Evolutionary conservation across 1,139 yeast genomes (phyloP).

Genomic region (Arxiozyma heterogenica): DNA sequence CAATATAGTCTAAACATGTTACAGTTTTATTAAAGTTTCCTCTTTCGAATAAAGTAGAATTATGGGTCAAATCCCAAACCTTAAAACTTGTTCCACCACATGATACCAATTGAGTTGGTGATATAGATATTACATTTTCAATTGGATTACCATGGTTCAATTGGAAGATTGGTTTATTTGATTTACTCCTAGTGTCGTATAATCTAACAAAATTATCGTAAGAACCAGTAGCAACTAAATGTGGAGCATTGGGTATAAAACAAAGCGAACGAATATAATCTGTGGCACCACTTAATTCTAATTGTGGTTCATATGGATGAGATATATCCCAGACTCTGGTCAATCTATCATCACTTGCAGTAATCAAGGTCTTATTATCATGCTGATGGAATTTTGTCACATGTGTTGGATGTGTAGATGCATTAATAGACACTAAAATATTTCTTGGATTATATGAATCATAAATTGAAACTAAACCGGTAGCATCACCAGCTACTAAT

Average conservation of each 20-base stretch:
- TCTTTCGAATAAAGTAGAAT: conserved; percentile 30
- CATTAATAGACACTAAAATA: conserved; percentile 66
- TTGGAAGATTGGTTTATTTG: conserved; percentile 38
- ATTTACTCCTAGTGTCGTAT: conserved; percentile 70
- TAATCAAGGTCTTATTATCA: conserved; percentile 57
- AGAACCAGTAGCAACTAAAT: conserved; percentile 82
- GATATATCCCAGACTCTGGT: conserved; percentile 86
- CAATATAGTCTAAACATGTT: conserved; percentile 58
- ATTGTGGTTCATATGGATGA: conserved; percentile 55
- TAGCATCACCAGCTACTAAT: conserved; percentile 87
- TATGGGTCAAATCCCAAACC: conserved; percentile 89
- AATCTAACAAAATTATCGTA: conserved; percentile 82
- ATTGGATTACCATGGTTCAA: conserved; percentile 64
- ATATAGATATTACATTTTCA: conserved; percentile 74
- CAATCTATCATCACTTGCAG: conserved; percentile 86
- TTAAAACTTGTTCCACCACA: conserved; percentile 85
- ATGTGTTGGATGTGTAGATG: conserved; percentile 81
- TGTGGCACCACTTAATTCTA: conserved; percentile 64
- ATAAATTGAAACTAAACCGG: conserved; percentile 76
- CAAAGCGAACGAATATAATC: conserved; percentile 83
- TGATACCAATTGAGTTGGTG: conserved; percentile 69
- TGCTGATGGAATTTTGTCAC: conserved; percentile 77
- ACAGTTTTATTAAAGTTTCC: conserved; percentile 86
- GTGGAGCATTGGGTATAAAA: conserved; percentile 53
- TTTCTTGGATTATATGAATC: conserved; percentile 73